A percentile compares a stretch with the other conserved stretches of the same genome.
These are phyloP conservation scores for Punica granatum DNA, from an alignment of 345 rosid species.

Conservation along the genomic window DNA sequence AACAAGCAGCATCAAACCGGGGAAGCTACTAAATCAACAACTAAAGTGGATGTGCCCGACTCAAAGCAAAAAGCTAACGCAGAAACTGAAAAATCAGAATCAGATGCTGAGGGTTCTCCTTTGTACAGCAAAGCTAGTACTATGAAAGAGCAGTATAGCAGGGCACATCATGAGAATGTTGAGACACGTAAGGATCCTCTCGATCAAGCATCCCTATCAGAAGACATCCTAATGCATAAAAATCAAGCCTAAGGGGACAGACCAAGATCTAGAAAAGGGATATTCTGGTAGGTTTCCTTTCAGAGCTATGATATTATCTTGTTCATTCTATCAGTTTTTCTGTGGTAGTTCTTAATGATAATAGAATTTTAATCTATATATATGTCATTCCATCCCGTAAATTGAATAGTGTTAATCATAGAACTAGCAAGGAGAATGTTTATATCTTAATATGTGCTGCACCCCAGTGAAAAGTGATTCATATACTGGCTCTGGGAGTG, in stretches of 20 bases:
- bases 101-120: constrained; percentile 8
- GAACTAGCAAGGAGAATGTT: background rate
- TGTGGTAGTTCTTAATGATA: too few relatives aligned
- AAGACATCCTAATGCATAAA: background rate
- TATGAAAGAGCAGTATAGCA: constrained; percentile 1
- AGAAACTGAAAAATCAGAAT: constrained; percentile 13
- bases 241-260: background rate
- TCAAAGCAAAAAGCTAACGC: background rate
- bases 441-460: background rate
- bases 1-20: background rate
- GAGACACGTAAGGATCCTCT: constrained; percentile 9
- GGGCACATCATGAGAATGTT: constrained; percentile 2
- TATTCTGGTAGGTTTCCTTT: background rate
- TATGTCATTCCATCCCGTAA: background rate
- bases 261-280: background rate
- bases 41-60: constrained; percentile 3
- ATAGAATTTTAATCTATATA: too few relatives aligned
- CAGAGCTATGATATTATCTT: too few relatives aligned
- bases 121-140: constrained; percentile 3
- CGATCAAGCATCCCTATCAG: background rate
- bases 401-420: background rate
- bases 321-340: background rate
- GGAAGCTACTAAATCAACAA: constrained; percentile 3
- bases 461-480: too few relatives aligned
- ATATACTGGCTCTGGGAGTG: too few relatives aligned